A percentile compares a stretch with the other conserved stretches of the same genome.
Evolutionary conservation across 2,329 filamentous ascomycete genomes (phyloP).

Genomic region (Colletotrichum sp.): DNA sequence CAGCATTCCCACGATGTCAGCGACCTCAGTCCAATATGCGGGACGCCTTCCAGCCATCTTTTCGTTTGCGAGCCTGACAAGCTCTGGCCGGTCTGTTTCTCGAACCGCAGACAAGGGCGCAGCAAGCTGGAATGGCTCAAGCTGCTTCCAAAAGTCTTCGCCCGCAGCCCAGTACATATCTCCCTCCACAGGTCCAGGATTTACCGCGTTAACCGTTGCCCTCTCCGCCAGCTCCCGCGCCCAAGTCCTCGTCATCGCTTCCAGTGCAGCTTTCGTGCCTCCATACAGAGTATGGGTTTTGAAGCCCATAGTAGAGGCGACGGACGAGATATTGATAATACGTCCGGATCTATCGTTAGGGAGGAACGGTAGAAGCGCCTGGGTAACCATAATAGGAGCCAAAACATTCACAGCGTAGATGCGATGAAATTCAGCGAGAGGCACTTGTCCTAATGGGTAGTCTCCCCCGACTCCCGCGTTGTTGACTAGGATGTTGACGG

Average conservation of each 20-base stretch:
- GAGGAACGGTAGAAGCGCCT: conserved; percentile 73
- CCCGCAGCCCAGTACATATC: conserved; percentile 47
- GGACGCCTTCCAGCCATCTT: conserved; percentile 42
- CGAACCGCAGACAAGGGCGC: not conserved
- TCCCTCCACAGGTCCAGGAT: conserved; percentile 59
- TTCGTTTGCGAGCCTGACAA: conserved; percentile 17
- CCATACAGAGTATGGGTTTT: conserved; percentile 59
- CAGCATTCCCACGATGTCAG: not conserved
- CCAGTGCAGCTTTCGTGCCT: conserved; percentile 61
- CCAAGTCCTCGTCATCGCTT: conserved; percentile 65
- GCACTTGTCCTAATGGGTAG: conserved; percentile 63
- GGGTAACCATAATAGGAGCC: conserved; percentile 77
- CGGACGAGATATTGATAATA: conserved; percentile 60
- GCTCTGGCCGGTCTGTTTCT: conserved; percentile 13
- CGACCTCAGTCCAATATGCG: not conserved
- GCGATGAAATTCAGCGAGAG: conserved; percentile 67
- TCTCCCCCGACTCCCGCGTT: conserved; percentile 70
- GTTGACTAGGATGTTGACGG: conserved; percentile 85
- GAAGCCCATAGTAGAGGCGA: conserved; percentile 51
- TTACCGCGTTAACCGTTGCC: conserved; percentile 60
- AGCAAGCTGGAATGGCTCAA: not conserved
- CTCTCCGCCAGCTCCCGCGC: conserved; percentile 58
- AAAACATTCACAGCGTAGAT: conserved; percentile 85
- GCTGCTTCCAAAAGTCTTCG: not conserved
- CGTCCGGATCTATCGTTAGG: conserved; percentile 67